Conservation (phyloP, 202 grass and related monocot species). For the Dendrocalamus latiflorus region DNA sequence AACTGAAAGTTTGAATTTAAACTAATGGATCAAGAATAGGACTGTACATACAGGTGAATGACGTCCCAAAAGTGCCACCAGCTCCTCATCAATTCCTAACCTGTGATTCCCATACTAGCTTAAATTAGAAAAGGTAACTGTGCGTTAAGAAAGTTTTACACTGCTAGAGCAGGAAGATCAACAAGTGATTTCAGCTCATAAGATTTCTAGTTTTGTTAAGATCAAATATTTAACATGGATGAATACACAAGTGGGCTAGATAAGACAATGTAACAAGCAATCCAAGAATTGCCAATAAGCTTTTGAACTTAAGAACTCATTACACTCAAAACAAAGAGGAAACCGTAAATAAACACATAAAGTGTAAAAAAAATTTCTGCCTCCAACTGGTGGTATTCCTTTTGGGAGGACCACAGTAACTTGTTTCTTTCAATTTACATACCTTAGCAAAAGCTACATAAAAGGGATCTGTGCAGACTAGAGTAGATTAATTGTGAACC, state of each 20-base stretch:
- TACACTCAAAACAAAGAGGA: neutral
- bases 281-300: neutral
- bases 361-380: neutral
- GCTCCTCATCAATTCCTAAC: conserved; percentile 91
- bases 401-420: neutral
- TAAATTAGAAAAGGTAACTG: conserved; percentile 12
- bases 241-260: neutral
- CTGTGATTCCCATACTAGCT: conserved; percentile 30
- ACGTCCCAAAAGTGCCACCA: conserved; percentile 61
- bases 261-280: neutral
- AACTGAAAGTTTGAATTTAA: neutral
- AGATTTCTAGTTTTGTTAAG: too few species aligned
- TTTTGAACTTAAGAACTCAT: neutral
- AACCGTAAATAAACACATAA: neutral
- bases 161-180: neutral
- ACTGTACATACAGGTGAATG: conserved; percentile 66
- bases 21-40: neutral
- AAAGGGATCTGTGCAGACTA: neutral
- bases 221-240: neutral
- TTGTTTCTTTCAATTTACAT: neutral
- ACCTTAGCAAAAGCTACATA: neutral
- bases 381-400: neutral
- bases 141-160: neutral
- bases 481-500: neutral
- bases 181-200: neutral